Conservation (phyloP, 495 filamentous ascomycete genomes). For the Neurospora tetraspora region DNA sequence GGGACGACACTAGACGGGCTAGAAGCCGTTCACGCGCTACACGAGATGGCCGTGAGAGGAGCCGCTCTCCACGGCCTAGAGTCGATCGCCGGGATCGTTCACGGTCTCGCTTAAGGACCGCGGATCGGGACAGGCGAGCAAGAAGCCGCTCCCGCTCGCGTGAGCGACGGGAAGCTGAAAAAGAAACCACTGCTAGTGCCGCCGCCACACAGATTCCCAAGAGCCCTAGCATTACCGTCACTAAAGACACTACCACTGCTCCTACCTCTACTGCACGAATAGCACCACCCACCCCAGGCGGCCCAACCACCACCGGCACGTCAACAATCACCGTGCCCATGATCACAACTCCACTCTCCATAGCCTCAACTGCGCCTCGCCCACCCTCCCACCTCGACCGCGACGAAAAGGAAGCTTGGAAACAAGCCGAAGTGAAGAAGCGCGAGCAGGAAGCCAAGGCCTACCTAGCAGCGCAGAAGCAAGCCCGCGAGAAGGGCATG, state of each 20-base stretch:
- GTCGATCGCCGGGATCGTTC: conserved; percentile 20
- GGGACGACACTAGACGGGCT: conserved; percentile 20
- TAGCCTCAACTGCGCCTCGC: conserved; percentile 17
- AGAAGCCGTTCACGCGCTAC: conserved; percentile 24
- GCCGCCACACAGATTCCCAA: neutral
- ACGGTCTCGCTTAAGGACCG: conserved; percentile 12
- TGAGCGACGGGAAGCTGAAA: neutral
- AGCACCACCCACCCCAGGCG: neutral
- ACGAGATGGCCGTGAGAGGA: conserved; percentile 17
- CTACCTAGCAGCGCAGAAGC: conserved; percentile 43
- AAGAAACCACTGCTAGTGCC: neutral
- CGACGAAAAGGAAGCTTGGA: conserved; percentile 35
- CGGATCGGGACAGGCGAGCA: conserved; percentile 18
- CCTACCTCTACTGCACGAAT: neutral
- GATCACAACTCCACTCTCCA: conserved; percentile 17
- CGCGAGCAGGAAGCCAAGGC: conserved; percentile 50
- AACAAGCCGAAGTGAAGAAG: conserved; percentile 43
- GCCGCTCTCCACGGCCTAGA: conserved; percentile 18
- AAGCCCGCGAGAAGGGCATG: conserved; percentile 40
- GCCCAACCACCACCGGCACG: neutral
- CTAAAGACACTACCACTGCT: neutral
- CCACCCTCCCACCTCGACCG: conserved; percentile 21
- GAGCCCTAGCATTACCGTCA: neutral
- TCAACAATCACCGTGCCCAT: conserved; percentile 6
- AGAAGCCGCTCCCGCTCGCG: conserved; percentile 24